Evolutionary conservation across 495 filamentous ascomycete genomes (phyloP).

Genomic region (Barbatosphaeria neglecta): DNA sequence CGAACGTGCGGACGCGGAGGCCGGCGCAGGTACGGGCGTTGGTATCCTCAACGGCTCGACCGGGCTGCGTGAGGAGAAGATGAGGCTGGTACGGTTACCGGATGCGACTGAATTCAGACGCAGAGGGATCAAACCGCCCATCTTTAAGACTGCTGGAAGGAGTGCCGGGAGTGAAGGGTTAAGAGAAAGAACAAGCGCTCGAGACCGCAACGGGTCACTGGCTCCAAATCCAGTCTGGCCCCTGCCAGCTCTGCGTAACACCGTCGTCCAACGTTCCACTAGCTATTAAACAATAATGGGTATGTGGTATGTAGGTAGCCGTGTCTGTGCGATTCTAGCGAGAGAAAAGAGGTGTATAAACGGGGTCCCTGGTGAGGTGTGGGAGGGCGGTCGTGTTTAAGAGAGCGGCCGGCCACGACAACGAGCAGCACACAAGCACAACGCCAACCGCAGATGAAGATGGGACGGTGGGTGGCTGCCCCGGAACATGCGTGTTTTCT

Average conservation of each 20-base stretch:
- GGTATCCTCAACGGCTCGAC: not conserved
- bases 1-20: not conserved
- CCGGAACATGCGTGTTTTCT: not conserved
- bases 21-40: not conserved
- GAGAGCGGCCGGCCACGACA: too few species aligned
- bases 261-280: too few species aligned
- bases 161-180: not conserved
- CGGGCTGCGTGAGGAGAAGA: not conserved
- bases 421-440: not conserved
- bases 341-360: too few species aligned
- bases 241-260: too few species aligned
- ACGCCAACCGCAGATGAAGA: not conserved
- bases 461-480: not conserved
- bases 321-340: too few species aligned
- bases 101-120: conserved; percentile 12
- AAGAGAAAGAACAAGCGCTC: not conserved
- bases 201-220: too few species aligned
- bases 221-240: too few species aligned
- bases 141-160: not conserved
- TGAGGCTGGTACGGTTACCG: conserved; percentile 8
- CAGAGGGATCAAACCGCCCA: conserved; percentile 17
- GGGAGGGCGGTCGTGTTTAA: too few species aligned
- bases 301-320: too few species aligned
- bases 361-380: too few species aligned
- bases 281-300: too few species aligned